phyloP scores from a whole-genome alignment of 805 yeast genomes.

The Lipomyces chichibuensis region DNA sequence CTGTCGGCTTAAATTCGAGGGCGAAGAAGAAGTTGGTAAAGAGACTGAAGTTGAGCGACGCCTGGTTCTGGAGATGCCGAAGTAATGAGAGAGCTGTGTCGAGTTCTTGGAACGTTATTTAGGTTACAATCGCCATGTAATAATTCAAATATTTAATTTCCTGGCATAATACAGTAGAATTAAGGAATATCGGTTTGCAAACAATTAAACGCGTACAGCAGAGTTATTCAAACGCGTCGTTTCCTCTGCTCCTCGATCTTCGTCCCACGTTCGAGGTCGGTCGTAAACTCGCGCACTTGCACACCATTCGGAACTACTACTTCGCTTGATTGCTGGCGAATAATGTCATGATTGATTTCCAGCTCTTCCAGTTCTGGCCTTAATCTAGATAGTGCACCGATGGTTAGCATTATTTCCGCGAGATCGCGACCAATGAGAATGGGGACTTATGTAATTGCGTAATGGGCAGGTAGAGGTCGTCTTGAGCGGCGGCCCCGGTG shows the following conservation, averaged over 20 bases:
- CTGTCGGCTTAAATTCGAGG: slow-evolving; percentile 84
- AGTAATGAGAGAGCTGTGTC: not conserved
- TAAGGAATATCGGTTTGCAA: not conserved
- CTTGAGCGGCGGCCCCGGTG: not conserved
- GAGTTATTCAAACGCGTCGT: not conserved
- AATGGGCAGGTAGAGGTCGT: slow-evolving; percentile 22
- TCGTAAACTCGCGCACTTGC: slow-evolving; percentile 22
- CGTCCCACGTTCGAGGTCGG: slow-evolving; percentile 22
- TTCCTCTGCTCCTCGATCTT: slow-evolving; percentile 8
- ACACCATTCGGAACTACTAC: slow-evolving; percentile 18
- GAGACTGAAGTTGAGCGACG: slow-evolving; percentile 91
- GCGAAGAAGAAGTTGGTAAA: slow-evolving; percentile 94
- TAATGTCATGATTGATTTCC: slow-evolving; percentile 1
- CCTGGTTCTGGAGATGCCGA: slow-evolving; percentile 68
- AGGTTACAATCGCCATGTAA: not conserved
- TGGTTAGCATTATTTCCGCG: slow-evolving; percentile 1
- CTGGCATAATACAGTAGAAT: not conserved
- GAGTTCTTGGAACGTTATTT: not conserved
- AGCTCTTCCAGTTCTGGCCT: slow-evolving; percentile 16
- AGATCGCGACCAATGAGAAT: not conserved
- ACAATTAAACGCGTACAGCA: not conserved
- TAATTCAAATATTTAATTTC: not conserved
- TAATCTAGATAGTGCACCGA: slow-evolving; percentile 12
- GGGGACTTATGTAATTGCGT: slow-evolving; percentile 26
- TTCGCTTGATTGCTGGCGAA: slow-evolving; percentile 19